These are phyloP conservation scores for Tetracladium marchalianum DNA, from an alignment of 495 filamentous ascomycete species.

Conservation along the genomic window DNA sequence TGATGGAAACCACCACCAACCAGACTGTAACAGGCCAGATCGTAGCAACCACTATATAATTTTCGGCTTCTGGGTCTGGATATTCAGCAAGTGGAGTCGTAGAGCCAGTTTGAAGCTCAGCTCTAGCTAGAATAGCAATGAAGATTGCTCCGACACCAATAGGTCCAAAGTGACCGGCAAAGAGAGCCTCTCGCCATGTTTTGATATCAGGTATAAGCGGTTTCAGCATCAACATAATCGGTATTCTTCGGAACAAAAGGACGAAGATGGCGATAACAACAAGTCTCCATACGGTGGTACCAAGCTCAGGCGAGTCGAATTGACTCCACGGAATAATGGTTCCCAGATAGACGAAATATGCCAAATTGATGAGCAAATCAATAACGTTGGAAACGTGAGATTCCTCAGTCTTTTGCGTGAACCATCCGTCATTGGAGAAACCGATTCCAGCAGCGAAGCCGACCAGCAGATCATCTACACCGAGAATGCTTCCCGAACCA, in stretches of 20 bases:
- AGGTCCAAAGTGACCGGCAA: conserved; percentile 96
- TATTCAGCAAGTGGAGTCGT: conserved; percentile 61
- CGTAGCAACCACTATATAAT: conserved; percentile 63
- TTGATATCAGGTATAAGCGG: conserved; percentile 94
- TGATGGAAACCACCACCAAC: conserved; percentile 85
- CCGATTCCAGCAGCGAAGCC: conserved; percentile 93
- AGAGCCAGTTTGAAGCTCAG: conserved; percentile 67
- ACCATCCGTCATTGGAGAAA: conserved; percentile 99
- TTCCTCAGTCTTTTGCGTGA: conserved; percentile 95
- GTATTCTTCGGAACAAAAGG: conserved; percentile 92
- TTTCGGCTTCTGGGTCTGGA: conserved; percentile 35
- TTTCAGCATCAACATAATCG: conserved; percentile 87
- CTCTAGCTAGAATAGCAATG: conserved; percentile 81
- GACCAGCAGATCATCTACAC: conserved; percentile 92
- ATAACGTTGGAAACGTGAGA: conserved; percentile 99
- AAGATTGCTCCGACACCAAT: conserved; percentile 98
- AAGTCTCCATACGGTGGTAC: conserved; percentile 76
- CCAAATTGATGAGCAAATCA: conserved; percentile 90
- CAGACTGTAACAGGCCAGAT: conserved; percentile 98
- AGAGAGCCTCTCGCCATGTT: conserved; percentile 96
- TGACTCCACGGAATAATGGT: conserved; percentile 92
- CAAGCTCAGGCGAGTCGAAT: conserved; percentile 63
- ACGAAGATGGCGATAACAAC: conserved; percentile 85
- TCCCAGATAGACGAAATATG: conserved; percentile 96
- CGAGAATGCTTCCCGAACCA: conserved; percentile 83